Evolutionary conservation across 164 flowering plant species (phyloP), one percentile per base, ranked within the genome.

Genomic region (Houttuynia cordata): DNA sequence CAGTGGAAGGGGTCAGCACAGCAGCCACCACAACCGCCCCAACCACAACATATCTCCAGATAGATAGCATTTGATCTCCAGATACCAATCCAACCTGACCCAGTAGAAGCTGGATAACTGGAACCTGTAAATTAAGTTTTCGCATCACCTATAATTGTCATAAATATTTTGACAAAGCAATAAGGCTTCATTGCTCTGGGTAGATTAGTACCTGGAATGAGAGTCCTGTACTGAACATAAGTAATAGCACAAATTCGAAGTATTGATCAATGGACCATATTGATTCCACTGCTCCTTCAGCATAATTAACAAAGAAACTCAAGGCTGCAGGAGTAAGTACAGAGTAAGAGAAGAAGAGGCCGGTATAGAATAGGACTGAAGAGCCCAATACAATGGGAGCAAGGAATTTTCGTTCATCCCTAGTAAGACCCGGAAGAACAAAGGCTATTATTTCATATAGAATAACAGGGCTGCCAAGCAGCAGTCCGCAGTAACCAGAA

Each of bases 211-310:
- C 99, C 96, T 93, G 99, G 73, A 93, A 93, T 67, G 96, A 90
- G 74, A 90, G 74, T 50, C 97, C 99, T 0, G 97, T 93, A 76
- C 97, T 90, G 76, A 93, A 88, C 97, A 90, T 83, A 51, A 93
- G 96, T 51, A 90, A 86, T 13, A 93, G 86, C 15, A 93, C 97
- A 76, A 90, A 93, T 73, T 93, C 99, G 57, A 93, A 93, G 78
- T 93, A 93, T 54, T 90, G 99, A 73, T 90, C 96, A 66, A 90
- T 93, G 37, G 99, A 93, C 99, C 99, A 93, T 58, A 93, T 62
- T 18, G 99, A 93, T 69, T 93, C 99, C 55, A 90, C 99, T 23
- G 67, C 97, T 30, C 99, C 99, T 82, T 93, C 96, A 1, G 99
- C 99, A 63, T 90, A 93, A 68, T 6, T 85, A 52, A 93, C 89